These are phyloP conservation scores for Fusarium ambrosium DNA, from an alignment of 2,329 filamentous ascomycete species.

Conservation along the genomic window DNA sequence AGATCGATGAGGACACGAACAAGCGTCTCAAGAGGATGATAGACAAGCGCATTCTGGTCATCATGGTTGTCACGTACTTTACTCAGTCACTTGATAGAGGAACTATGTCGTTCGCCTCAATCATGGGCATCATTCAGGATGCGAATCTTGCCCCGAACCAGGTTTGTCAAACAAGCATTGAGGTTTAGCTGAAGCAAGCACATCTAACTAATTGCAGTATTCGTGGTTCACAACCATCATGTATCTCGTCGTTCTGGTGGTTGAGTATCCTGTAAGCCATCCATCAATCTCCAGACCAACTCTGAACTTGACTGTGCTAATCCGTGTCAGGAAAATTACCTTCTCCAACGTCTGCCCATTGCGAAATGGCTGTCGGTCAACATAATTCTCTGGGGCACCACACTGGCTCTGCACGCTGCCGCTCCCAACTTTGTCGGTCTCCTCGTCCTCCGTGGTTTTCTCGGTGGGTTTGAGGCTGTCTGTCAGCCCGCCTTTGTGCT, in stretches of 20 bases:
- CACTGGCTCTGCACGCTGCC: conserved; percentile 71
- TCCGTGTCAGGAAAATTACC: conserved; percentile 61
- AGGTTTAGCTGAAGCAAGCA: not conserved
- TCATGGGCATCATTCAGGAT: conserved; percentile 70
- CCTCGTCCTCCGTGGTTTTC: conserved; percentile 70
- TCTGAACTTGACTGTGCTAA: not conserved
- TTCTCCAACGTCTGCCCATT: conserved; percentile 72
- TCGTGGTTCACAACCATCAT: conserved; percentile 70
- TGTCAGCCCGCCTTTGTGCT: conserved; percentile 77
- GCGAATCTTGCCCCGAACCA: conserved; percentile 51
- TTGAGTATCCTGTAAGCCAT: conserved; percentile 70
- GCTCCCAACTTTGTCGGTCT: conserved; percentile 71
- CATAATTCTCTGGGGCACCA: conserved; percentile 73
- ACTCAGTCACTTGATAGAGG: conserved; percentile 77
- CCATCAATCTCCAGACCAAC: not conserved
- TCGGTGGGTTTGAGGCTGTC: conserved; percentile 78
- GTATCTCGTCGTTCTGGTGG: conserved; percentile 72
- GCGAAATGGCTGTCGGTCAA: conserved; percentile 74
- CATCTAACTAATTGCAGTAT: not conserved
- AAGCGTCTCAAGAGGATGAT: conserved; percentile 71
- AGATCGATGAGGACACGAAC: conserved; percentile 63
- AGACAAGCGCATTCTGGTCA: conserved; percentile 73
- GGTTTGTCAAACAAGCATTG: conserved; percentile 55
- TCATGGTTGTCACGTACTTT: conserved; percentile 82
- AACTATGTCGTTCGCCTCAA: conserved; percentile 72